A percentile compares a stretch with the other conserved stretches of the same genome.
phyloP scores from a whole-genome alignment of 2,329 filamentous ascomycete genomes.

The Aureobasidium namibiae region DNA sequence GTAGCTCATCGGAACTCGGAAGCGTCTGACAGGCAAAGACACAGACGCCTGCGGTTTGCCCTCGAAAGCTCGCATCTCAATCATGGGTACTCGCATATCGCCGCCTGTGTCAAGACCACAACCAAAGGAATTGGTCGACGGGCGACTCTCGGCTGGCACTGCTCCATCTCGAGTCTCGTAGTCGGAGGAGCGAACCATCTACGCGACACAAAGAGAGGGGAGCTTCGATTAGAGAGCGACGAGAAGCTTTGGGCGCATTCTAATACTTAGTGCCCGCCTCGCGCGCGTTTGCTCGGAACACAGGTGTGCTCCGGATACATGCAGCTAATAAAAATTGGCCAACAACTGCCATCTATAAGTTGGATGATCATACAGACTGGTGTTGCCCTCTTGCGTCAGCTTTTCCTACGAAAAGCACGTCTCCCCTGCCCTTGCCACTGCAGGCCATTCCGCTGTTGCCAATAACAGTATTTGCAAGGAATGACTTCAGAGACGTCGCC shows the following conservation, averaged over 20 bases:
- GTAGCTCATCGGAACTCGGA: background rate
- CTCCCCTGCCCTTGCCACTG: background rate
- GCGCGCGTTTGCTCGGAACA: constrained; percentile 7
- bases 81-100: background rate
- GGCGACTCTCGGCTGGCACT: background rate
- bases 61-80: background rate
- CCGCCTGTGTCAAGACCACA: background rate
- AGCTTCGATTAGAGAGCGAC: background rate
- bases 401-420: background rate
- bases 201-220: background rate
- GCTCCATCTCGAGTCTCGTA: background rate
- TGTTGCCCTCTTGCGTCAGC: background rate
- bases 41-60: background rate
- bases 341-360: background rate
- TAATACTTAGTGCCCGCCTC: constrained; percentile 1
- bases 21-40: constrained; percentile 2
- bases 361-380: background rate
- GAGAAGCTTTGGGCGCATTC: constrained; percentile 2
- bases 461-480: background rate
- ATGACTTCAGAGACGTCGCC: constrained; percentile 1
- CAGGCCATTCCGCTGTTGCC: background rate
- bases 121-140: background rate
- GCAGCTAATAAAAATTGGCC: constrained; percentile 10
- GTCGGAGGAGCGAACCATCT: background rate
- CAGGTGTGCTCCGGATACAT: constrained; percentile 1